Percentiles rank a stretch among this genome's conserved stretches.
Conservation (phyloP, 177 flowering plant species). For the Telopea speciosissima region DNA sequence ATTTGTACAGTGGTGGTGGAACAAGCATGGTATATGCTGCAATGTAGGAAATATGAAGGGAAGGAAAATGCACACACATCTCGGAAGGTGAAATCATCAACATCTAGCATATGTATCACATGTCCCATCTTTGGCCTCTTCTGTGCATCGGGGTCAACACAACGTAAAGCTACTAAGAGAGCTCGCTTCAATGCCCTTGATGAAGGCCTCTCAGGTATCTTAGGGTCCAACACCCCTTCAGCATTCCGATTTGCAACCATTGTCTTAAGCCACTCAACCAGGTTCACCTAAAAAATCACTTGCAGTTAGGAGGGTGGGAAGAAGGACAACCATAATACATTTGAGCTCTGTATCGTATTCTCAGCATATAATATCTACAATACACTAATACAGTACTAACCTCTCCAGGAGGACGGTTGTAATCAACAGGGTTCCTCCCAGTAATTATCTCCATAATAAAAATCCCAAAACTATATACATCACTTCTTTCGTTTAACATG, state of each 20-base stretch:
- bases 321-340: not conserved
- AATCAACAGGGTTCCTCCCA: conserved; percentile 86
- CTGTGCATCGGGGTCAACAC: conserved; percentile 81
- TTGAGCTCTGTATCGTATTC: not conserved
- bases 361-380: not conserved
- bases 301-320: conserved; percentile 1
- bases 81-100: conserved; percentile 57
- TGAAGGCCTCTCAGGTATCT: conserved; percentile 64
- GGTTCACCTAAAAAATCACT: conserved; percentile 52
- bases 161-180: conserved; percentile 74
- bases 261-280: conserved; percentile 87
- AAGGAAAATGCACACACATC: conserved; percentile 37
- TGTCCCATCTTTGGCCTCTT: conserved; percentile 96
- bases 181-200: conserved; percentile 72
- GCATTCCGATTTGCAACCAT: conserved; percentile 69
- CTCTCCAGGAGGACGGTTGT: conserved; percentile 74
- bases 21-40: not conserved
- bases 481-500: conserved; percentile 86
- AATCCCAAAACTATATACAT: conserved; percentile 85
- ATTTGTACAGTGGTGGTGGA: not conserved
- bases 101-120: conserved; percentile 83
- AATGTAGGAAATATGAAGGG: not conserved
- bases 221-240: conserved; percentile 86
- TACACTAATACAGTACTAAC: conserved; percentile 27
- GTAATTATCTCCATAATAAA: conserved; percentile 82